Conservation (phyloP, 2,329 filamentous ascomycete species). For the Fusarium piperis region DNA sequence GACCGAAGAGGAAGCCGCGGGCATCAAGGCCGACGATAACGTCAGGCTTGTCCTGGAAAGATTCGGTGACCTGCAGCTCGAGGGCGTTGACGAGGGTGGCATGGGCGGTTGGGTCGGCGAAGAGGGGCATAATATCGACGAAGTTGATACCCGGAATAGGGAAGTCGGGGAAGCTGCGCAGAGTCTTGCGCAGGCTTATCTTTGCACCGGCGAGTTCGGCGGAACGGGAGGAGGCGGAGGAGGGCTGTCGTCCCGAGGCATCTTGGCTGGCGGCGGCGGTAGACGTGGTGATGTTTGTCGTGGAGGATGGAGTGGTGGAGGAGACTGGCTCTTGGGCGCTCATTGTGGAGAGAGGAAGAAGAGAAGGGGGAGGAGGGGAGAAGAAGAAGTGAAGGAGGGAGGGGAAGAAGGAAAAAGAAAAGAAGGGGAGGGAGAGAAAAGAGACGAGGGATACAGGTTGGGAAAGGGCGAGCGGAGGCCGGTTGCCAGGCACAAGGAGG, state of each 20-base stretch:
- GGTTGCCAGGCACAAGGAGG: constrained; percentile 38
- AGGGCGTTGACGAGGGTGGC: constrained; percentile 82
- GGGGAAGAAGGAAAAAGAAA: constrained; percentile 44
- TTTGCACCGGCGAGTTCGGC: constrained; percentile 74
- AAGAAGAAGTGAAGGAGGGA: constrained; percentile 41
- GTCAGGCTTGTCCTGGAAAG: constrained; percentile 76
- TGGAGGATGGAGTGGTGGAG: constrained; percentile 39
- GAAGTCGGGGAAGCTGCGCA: constrained; percentile 92
- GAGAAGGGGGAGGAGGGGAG: constrained; percentile 37
- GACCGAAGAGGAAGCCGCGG: constrained; percentile 94
- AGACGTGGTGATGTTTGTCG: constrained; percentile 42
- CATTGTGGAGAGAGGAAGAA: constrained; percentile 48
- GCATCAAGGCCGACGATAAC: constrained; percentile 94
- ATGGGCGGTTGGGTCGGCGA: constrained; percentile 80
- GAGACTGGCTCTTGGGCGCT: constrained; percentile 40
- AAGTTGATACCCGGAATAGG: constrained; percentile 93
- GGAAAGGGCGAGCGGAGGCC: constrained; percentile 38
- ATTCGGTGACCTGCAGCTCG: constrained; percentile 79
- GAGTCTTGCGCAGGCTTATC: constrained; percentile 75
- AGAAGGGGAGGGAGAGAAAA: constrained; percentile 41
- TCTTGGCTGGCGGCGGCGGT: constrained; percentile 54
- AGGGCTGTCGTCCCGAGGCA: constrained; percentile 71
- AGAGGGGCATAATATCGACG: constrained; percentile 97
- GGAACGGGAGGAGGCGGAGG: constrained; percentile 69
- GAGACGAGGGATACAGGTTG: constrained; percentile 36